Evolutionary conservation across 1,139 yeast genomes (phyloP).

Genomic region (Hyphopichia wangnamkhiaoensis): DNA sequence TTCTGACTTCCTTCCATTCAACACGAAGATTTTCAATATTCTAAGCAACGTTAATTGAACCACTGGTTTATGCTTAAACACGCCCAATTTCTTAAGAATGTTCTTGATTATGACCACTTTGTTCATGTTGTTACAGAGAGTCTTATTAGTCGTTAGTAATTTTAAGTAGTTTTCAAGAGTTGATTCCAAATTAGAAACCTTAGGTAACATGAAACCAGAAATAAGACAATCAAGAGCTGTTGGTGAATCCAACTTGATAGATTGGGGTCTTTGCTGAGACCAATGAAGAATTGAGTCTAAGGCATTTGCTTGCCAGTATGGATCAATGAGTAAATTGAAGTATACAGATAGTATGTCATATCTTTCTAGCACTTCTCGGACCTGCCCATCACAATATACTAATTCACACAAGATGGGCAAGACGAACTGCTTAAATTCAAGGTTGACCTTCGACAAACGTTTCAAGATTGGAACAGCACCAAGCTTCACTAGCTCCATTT

Average conservation of each 20-base stretch:
- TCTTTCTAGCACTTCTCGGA: conserved; percentile 39
- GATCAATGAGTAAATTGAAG: conserved; percentile 51
- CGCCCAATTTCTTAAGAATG: conserved; percentile 28
- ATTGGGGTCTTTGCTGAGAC: conserved; percentile 30
- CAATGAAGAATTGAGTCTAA: conserved; percentile 56
- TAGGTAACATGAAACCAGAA: conserved; percentile 41
- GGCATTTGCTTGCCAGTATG: conserved; percentile 72
- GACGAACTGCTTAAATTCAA: conserved; percentile 61
- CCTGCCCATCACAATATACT: conserved; percentile 48
- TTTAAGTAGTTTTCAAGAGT: conserved; percentile 41
- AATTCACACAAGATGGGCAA: conserved; percentile 66
- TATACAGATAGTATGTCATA: conserved; percentile 48
- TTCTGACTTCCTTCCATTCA: conserved; percentile 6
- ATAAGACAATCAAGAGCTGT: conserved; percentile 33
- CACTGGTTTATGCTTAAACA: conserved; percentile 35
- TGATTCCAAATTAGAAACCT: conserved; percentile 44
- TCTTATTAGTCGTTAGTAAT: conserved; percentile 24
- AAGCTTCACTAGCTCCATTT: conserved; percentile 51
- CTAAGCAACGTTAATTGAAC: conserved; percentile 37
- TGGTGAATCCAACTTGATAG: conserved; percentile 25
- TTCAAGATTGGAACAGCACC: conserved; percentile 58
- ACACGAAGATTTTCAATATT: conserved; percentile 28
- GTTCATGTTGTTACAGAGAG: conserved; percentile 25
- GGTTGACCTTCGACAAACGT: conserved; percentile 43
- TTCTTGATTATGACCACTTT: conserved; percentile 28